phyloP scores from a whole-genome alignment of 163 green algal species.

The Chloromonas sp. region DNA sequence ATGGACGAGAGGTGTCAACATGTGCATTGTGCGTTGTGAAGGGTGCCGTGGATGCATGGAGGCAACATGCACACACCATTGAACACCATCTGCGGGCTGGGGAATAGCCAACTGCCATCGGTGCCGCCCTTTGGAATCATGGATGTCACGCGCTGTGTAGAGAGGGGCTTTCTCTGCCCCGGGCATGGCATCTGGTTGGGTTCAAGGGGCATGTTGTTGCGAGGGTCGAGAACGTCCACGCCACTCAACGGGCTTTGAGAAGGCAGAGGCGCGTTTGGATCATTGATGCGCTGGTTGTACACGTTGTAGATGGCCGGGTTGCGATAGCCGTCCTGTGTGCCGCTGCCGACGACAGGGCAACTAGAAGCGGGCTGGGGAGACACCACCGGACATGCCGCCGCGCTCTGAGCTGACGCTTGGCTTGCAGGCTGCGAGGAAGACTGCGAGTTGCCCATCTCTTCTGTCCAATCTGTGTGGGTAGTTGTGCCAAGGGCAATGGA shows the following conservation, averaged over 20 bases:
- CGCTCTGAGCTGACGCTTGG: no score
- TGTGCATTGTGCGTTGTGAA: no score
- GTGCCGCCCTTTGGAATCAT: constrained; percentile 93
- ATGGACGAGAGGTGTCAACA: no score
- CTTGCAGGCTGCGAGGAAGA: no score
- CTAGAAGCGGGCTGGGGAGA: no score
- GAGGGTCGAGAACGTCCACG: constrained; percentile 60
- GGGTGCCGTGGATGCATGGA: no score
- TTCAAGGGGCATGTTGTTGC: constrained; percentile 88
- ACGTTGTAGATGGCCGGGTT: constrained; percentile 79
- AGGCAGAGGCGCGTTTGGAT: constrained; percentile 14
- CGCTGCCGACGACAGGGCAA: no score
- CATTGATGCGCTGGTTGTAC: constrained; percentile 79
- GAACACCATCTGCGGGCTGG: constrained; percentile 97
- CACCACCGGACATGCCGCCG: no score
- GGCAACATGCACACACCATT: constrained; percentile 62
- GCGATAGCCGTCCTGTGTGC: no score
- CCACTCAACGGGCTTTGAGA: constrained; percentile 9
- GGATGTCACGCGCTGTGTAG: constrained; percentile 60
- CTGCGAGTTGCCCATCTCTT: no score
- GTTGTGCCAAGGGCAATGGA: no score
- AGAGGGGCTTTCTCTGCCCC: constrained; percentile 76
- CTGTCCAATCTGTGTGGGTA: no score
- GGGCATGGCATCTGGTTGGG: constrained; percentile 81
- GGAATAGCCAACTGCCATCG: constrained; percentile 81